Conservation (phyloP, 177 flowering plant genomes). For the Vitis hybrid region DNA sequence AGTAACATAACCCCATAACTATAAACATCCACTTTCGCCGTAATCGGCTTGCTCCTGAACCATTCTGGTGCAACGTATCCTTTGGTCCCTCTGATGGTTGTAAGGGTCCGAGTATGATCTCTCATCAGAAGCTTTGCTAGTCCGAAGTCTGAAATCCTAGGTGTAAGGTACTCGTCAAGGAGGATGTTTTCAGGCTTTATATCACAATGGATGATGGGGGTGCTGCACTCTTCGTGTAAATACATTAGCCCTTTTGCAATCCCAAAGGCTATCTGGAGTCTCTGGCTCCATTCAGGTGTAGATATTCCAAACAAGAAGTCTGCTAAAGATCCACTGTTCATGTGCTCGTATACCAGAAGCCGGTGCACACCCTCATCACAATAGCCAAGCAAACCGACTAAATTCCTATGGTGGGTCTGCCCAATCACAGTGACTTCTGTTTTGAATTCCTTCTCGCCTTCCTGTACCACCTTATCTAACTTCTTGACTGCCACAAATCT, state of each 20-base stretch:
- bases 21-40: constrained; percentile 8
- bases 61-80: constrained; percentile 11
- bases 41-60: constrained; percentile 2
- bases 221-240: constrained; percentile 7
- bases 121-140: constrained; percentile 4
- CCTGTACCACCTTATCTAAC: constrained; percentile 13
- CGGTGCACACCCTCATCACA: too few relatives aligned
- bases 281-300: constrained; percentile 7
- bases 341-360: too few relatives aligned
- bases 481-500: constrained; percentile 22
- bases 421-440: constrained; percentile 5
- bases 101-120: background rate
- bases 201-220: constrained; percentile 5
- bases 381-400: too few relatives aligned
- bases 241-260: constrained; percentile 7
- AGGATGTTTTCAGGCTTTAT: background rate
- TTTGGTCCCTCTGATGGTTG: constrained; percentile 5
- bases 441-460: constrained; percentile 21
- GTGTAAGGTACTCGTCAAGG: background rate
- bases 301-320: background rate
- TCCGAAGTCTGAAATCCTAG: constrained; percentile 9
- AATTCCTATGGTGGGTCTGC: too few relatives aligned
- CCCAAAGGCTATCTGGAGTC: constrained; percentile 9
- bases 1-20: background rate
- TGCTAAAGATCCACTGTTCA: too few relatives aligned